Evolutionary conservation across 441 rosid genomes (phyloP).

Genomic region (Raphanus hybrid): DNA sequence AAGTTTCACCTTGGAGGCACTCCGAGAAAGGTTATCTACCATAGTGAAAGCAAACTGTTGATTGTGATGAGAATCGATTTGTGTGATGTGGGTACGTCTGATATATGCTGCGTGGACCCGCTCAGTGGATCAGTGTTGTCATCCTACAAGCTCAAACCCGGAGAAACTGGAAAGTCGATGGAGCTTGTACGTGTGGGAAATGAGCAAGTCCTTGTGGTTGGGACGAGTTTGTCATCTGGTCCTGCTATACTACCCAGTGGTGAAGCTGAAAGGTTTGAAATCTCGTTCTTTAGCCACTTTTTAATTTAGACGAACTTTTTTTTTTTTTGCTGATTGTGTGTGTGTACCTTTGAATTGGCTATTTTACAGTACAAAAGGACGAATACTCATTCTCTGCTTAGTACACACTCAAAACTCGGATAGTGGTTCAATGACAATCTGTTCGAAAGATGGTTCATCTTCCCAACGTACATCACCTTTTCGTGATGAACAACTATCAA

Average conservation of each 20-base stretch:
- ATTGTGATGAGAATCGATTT: slow-evolving; percentile 94
- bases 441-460: slow-evolving; percentile 75
- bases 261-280: slow-evolving; percentile 91
- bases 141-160: slow-evolving; percentile 74
- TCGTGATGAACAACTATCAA: slow-evolving; percentile 86
- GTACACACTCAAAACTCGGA: slow-evolving; percentile 75
- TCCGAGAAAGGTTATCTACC: slow-evolving; percentile 90
- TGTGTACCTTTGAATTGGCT: slow-evolving; percentile 22
- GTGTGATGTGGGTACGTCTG: slow-evolving; percentile 69
- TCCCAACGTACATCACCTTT: slow-evolving; percentile 88
- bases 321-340: slow-evolving; percentile 9
- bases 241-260: slow-evolving; percentile 97
- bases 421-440: slow-evolving; percentile 75
- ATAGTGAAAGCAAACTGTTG: slow-evolving; percentile 80
- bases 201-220: slow-evolving; percentile 85
- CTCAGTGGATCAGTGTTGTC: slow-evolving; percentile 76
- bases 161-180: slow-evolving; percentile 96
- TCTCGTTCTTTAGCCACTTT: slow-evolving; percentile 31
- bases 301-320: not conserved
- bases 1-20: slow-evolving; percentile 97
- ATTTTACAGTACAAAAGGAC: slow-evolving; percentile 83
- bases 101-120: slow-evolving; percentile 92
- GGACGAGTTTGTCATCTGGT: slow-evolving; percentile 89
- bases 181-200: slow-evolving; percentile 84
- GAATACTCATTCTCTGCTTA: slow-evolving; percentile 80